Percentiles rank a stretch among this genome's conserved stretches.
These are phyloP conservation scores for Fusarium sp. DNA, from an alignment of 2,329 filamentous ascomycete genomes.

Conservation along the genomic window DNA sequence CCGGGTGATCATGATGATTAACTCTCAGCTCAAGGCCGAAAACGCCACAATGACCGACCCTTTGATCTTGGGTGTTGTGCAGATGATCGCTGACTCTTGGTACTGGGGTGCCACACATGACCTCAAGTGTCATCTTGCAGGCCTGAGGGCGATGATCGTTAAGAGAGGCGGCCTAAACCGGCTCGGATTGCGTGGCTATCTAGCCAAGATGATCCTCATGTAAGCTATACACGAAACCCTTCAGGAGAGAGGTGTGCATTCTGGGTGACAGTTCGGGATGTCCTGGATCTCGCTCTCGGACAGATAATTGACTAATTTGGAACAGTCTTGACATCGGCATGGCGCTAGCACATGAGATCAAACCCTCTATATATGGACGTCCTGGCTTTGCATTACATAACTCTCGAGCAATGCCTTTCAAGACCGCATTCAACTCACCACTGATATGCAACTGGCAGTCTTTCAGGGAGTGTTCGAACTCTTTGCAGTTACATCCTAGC, in stretches of 20 bases:
- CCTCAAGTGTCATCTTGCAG: constrained; percentile 60
- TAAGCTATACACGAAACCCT: constrained; percentile 48
- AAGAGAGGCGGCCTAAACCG: constrained; percentile 60
- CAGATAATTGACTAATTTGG: constrained; percentile 27
- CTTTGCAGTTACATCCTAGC: constrained; percentile 59
- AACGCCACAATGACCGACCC: constrained; percentile 58
- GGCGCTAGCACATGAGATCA: constrained; percentile 61
- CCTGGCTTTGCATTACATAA: constrained; percentile 59
- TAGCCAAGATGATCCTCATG: constrained; percentile 64
- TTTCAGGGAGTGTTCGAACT: constrained; percentile 58
- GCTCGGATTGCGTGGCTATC: constrained; percentile 60
- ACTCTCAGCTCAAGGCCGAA: constrained; percentile 58
- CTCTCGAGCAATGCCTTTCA: constrained; percentile 54
- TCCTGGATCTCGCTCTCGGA: background rate
- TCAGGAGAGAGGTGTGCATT: background rate
- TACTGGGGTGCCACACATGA: constrained; percentile 64
- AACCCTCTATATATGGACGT: constrained; percentile 57
- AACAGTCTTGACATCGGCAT: constrained; percentile 62
- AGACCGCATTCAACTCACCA: constrained; percentile 62
- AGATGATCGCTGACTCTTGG: constrained; percentile 66
- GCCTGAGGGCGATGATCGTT: constrained; percentile 62
- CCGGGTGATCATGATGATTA: constrained; percentile 60
- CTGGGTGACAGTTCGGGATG: background rate
- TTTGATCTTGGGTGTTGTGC: constrained; percentile 61
- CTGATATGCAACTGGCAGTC: constrained; percentile 58